Conservation (phyloP, 192 early-diverging fungal genomes). For the Phycomyces blakesleeanus region DNA sequence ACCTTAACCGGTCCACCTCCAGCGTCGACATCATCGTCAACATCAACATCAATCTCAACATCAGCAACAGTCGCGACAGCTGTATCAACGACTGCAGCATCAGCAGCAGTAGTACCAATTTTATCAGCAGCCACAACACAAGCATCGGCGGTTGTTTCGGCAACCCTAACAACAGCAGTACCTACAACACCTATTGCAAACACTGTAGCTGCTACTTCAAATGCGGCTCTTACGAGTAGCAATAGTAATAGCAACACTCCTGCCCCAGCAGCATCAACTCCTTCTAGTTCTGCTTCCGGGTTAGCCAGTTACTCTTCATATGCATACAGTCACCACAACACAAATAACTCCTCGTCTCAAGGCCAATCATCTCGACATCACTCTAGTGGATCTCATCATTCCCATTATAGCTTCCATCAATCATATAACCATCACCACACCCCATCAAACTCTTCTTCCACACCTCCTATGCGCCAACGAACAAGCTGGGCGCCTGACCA, state of each 20-base stretch:
- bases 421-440: conserved; percentile 11
- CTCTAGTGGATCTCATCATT: conserved; percentile 2
- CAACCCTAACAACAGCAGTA: background rate
- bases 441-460: background rate
- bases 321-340: background rate
- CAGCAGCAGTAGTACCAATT: background rate
- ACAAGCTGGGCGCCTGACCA: conserved; percentile 20
- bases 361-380: conserved; percentile 6
- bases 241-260: conserved; percentile 2
- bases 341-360: background rate
- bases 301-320: background rate
- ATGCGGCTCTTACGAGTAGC: background rate
- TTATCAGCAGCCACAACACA: background rate
- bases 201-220: background rate
- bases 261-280: background rate
- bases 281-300: conserved; percentile 1
- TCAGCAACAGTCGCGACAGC: too few relatives aligned
- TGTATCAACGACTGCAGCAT: too few relatives aligned
- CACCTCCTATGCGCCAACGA: conserved; percentile 9
- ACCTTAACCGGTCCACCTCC: background rate
- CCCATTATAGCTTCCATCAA: conserved; percentile 15
- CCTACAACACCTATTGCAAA: background rate
- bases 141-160: too few relatives aligned
- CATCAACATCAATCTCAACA: too few relatives aligned
- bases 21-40: too few relatives aligned